Conservation (phyloP, 768 basidiomycete genomes). For the Xerocomus brunneocitrinus region DNA sequence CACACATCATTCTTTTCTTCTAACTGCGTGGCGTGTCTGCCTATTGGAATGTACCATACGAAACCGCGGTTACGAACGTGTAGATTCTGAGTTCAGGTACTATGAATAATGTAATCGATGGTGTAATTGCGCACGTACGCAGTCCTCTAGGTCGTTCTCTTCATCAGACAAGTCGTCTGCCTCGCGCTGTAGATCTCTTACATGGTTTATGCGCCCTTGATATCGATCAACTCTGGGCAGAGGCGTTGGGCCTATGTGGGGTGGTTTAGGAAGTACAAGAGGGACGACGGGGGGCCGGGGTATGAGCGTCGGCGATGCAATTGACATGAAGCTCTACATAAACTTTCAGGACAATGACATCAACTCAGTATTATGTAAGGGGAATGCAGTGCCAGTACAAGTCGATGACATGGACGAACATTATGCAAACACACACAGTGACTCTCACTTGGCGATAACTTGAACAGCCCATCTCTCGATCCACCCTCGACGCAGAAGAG, state of each 20-base stretch:
- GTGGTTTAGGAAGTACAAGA: slow-evolving; percentile 58
- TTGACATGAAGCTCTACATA: slow-evolving; percentile 35
- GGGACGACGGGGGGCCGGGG: slow-evolving; percentile 63
- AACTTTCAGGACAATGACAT: background rate
- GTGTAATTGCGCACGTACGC: slow-evolving; percentile 39
- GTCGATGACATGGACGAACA: background rate
- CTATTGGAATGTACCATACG: slow-evolving; percentile 67
- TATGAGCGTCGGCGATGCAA: slow-evolving; percentile 68
- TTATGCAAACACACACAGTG: background rate
- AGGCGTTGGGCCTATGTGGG: slow-evolving; percentile 62
- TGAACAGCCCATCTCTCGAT: slow-evolving; percentile 45
- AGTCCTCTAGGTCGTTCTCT: slow-evolving; percentile 75
- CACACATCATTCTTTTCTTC: slow-evolving; percentile 81
- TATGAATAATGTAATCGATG: background rate
- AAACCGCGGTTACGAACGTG: slow-evolving; percentile 63
- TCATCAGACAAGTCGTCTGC: slow-evolving; percentile 85
- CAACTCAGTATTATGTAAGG: background rate
- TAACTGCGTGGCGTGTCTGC: slow-evolving; percentile 64
- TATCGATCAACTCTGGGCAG: slow-evolving; percentile 44
- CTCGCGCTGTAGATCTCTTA: slow-evolving; percentile 67
- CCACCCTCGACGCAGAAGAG: slow-evolving; percentile 40
- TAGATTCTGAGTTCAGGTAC: slow-evolving; percentile 40
- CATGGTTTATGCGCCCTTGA: slow-evolving; percentile 55
- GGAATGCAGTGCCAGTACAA: too few relatives aligned
- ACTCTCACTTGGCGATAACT: slow-evolving; percentile 14